These are phyloP conservation scores for Colletotrichum shisoi DNA, from an alignment of 2,329 filamentous ascomycete species.

Conservation along the genomic window DNA sequence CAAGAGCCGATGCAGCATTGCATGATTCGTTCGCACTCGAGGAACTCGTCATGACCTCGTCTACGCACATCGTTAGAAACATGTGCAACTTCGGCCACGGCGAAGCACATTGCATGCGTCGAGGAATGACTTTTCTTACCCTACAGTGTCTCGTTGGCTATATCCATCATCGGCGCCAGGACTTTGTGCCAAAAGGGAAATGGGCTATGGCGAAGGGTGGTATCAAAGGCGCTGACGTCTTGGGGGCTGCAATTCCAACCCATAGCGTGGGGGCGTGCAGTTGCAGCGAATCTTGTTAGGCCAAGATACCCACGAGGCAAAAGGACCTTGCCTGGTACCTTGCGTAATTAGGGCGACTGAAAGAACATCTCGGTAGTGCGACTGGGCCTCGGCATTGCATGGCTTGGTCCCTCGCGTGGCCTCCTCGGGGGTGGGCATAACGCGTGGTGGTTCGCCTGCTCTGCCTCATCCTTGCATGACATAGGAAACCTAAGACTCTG, in stretches of 20 bases:
- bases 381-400: neutral
- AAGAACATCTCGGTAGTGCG: neutral
- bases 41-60: neutral
- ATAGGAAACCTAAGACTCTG: neutral
- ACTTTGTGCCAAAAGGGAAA: neutral
- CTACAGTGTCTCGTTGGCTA: neutral
- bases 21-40: neutral
- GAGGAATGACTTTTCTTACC: neutral
- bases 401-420: neutral
- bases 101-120: neutral
- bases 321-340: neutral
- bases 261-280: neutral
- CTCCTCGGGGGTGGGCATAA: neutral
- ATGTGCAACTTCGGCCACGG: neutral
- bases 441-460: conserved; percentile 1
- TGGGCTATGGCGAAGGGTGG: neutral
- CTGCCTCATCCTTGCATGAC: neutral
- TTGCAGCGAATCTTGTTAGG: conserved; percentile 1
- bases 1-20: too few relatives aligned
- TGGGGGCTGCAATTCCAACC: too few relatives aligned
- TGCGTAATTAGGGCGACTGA: neutral
- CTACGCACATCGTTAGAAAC: neutral
- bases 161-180: neutral
- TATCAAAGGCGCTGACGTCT: neutral
- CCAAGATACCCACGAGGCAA: neutral